Evolutionary conservation across 2,329 filamentous ascomycete genomes (phyloP), one percentile per base, ranked within the genome.

Genomic region (Ceratocystis cacaofunesta): DNA sequence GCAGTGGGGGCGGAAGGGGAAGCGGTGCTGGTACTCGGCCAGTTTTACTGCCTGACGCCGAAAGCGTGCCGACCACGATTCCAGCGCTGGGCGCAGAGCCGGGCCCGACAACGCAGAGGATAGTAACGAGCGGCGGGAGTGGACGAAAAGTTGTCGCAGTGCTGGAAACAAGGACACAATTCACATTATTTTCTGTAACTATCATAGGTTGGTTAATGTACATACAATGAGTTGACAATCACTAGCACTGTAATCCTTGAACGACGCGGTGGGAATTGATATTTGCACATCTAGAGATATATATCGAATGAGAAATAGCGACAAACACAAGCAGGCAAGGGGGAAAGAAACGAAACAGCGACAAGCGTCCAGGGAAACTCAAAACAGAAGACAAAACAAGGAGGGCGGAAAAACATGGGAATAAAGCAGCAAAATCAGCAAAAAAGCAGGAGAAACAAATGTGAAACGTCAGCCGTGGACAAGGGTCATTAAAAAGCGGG

Each of bases 31-130:
- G 44, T 15, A 55, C 61, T 12, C 48, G 52, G 15, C 22, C 48
- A 4, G 60, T 60, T 7, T 2, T 66, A 57, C 41, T 66, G 43
- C 65, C 65, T 5, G 41, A 64, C 22, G 44, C 62, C 5, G 61
- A 32, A n/a, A 67, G 61, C 17, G 65, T 67, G 46, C 65, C 62
- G 32, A 41, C 65, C n/a, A 62, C 52, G 4, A 67, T 67, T 6
- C 65, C 65, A 15, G 65, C 65, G 19, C 55, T 67, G 19, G 65
- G 62, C 7, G 43, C 46, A 22, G 62, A 62, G 7, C 63, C 65
- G 1, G 65, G 65, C 5, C 32, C 62, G 8, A 19, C 57, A 22
- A 22, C 57, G 5, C 30, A 57, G 5, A 58, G 46, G 22, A 48
- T n/a, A 3, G 61, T 55, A 15, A 62, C 30, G 36, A 57, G 61